Percentiles rank a stretch among this genome's conserved stretches.
These are phyloP conservation scores for Yarrowia keelungensis DNA, from an alignment of 805 yeast species.

Conservation along the genomic window DNA sequence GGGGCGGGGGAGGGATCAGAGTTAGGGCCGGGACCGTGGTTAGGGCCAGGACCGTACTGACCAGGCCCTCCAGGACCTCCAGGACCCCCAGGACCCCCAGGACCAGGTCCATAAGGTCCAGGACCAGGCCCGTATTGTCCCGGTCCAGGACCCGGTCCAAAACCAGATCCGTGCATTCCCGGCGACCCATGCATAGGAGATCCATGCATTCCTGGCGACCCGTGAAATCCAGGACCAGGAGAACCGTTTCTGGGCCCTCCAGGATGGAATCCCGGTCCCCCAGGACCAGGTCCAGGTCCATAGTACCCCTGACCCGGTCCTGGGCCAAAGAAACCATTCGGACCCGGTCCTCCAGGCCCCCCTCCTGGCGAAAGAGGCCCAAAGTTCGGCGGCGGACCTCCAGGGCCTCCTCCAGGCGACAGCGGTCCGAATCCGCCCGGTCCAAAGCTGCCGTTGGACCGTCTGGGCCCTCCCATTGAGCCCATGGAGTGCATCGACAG, in stretches of 20 bases:
- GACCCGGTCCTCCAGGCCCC: conserved; percentile 14
- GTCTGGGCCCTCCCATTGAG: conserved; percentile 23
- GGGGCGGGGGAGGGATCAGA: background rate
- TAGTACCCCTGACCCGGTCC: conserved; percentile 3
- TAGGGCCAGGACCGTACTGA: conserved; percentile 10
- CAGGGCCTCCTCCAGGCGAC: conserved; percentile 25
- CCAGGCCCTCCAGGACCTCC: background rate
- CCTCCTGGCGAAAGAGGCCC: conserved; percentile 9
- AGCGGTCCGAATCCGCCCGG: conserved; percentile 7
- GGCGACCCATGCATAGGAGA: background rate
- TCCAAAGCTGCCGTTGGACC: conserved; percentile 26
- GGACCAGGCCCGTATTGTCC: no score
- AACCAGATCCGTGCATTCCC: background rate
- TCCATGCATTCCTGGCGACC: background rate
- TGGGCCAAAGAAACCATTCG: conserved; percentile 5
- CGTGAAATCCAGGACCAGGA: background rate
- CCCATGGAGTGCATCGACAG: conserved; percentile 26
- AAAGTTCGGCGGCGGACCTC: conserved; percentile 6
- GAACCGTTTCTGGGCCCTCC: background rate
- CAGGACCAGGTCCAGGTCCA: conserved; percentile 7
- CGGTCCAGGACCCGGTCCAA: no score
- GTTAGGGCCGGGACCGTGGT: background rate
- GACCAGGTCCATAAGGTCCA: no score
- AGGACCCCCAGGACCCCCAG: no score
- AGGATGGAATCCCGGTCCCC: background rate